Percentiles rank a stretch among this genome's conserved stretches.
These are phyloP conservation scores for Stylonectria norvegica DNA, from an alignment of 2,329 filamentous ascomycete species.

Conservation along the genomic window DNA sequence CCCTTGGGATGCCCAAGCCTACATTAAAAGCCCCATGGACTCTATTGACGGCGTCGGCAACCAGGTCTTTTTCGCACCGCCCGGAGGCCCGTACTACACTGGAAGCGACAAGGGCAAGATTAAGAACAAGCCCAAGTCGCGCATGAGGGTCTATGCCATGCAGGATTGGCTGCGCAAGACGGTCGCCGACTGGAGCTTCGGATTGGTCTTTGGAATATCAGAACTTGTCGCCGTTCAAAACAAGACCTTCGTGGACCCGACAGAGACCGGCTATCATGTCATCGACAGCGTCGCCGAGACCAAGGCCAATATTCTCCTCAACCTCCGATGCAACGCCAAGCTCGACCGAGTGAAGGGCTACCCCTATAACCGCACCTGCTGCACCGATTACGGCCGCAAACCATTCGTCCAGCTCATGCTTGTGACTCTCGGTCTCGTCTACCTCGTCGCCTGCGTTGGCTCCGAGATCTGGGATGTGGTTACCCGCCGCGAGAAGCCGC, in stretches of 20 bases:
- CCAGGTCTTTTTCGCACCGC: constrained; percentile 28
- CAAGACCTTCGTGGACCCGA: constrained; percentile 16
- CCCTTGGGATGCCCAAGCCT: constrained; percentile 12
- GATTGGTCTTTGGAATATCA: constrained; percentile 20
- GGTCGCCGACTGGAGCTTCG: constrained; percentile 15
- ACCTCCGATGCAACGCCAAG: constrained; percentile 50
- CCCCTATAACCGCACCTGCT: constrained; percentile 51
- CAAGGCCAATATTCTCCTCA: constrained; percentile 45
- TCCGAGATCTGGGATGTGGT: constrained; percentile 12
- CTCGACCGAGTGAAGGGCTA: constrained; percentile 32
- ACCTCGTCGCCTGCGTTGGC: constrained; percentile 15
- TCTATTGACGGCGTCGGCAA: constrained; percentile 25
- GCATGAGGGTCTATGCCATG: constrained; percentile 13
- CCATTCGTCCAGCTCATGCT: constrained; percentile 22
- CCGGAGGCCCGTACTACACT: constrained; percentile 21
- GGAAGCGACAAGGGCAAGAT: constrained; percentile 15
- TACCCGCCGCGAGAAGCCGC: constrained; percentile 7
- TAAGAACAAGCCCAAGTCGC: constrained; percentile 12
- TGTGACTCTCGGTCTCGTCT: constrained; percentile 17
- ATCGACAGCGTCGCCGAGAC: constrained; percentile 26
- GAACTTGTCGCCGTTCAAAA: constrained; percentile 12
- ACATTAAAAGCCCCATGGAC: constrained; percentile 22
- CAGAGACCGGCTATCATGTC: constrained; percentile 28
- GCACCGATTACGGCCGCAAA: constrained; percentile 41
- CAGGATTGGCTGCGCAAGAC: constrained; percentile 16